Conservation (phyloP, 2,329 filamentous ascomycete genomes). For the Colletotrichum sp. region DNA sequence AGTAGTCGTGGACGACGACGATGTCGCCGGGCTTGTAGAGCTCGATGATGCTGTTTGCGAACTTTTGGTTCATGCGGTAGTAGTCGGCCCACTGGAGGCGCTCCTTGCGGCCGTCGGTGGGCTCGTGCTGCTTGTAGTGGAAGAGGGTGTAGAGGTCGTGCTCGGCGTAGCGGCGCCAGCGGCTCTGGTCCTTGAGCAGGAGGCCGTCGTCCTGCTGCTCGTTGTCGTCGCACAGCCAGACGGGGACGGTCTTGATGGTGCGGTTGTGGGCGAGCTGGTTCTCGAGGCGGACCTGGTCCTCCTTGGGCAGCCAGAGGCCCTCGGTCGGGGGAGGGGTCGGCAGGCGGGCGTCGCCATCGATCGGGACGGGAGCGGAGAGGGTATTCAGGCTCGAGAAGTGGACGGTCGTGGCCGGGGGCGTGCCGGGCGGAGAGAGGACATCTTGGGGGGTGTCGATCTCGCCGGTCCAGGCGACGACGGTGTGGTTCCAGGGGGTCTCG, state of each 20-base stretch:
- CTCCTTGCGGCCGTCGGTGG: slow-evolving; percentile 82
- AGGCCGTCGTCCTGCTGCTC: slow-evolving; percentile 73
- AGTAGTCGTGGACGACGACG: slow-evolving; percentile 92
- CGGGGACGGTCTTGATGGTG: slow-evolving; percentile 80
- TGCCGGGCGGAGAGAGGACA: slow-evolving; percentile 49
- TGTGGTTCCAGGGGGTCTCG: slow-evolving; percentile 87
- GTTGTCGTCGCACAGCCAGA: slow-evolving; percentile 84
- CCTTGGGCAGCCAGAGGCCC: slow-evolving; percentile 71
- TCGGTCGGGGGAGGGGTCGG: slow-evolving; percentile 67
- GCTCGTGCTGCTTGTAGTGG: slow-evolving; percentile 95
- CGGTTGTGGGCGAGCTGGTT: slow-evolving; percentile 74
- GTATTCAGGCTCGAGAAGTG: slow-evolving; percentile 68
- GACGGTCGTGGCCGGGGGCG: slow-evolving; percentile 55
- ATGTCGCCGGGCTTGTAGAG: slow-evolving; percentile 93
- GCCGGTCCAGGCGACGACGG: slow-evolving; percentile 92
- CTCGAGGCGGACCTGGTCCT: slow-evolving; percentile 77
- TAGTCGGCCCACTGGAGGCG: slow-evolving; percentile 91
- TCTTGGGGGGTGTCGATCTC: slow-evolving; percentile 69
- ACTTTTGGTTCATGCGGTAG: slow-evolving; percentile 89
- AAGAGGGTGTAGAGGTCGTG: slow-evolving; percentile 91
- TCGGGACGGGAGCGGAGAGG: slow-evolving; percentile 79
- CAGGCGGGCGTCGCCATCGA: slow-evolving; percentile 64
- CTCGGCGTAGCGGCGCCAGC: slow-evolving; percentile 92
- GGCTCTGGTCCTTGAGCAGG: slow-evolving; percentile 77
- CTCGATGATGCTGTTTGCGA: slow-evolving; percentile 87